These are phyloP conservation scores for Entomortierella lignicola DNA, from an alignment of 192 early-diverging fungal species.

Conservation along the genomic window DNA sequence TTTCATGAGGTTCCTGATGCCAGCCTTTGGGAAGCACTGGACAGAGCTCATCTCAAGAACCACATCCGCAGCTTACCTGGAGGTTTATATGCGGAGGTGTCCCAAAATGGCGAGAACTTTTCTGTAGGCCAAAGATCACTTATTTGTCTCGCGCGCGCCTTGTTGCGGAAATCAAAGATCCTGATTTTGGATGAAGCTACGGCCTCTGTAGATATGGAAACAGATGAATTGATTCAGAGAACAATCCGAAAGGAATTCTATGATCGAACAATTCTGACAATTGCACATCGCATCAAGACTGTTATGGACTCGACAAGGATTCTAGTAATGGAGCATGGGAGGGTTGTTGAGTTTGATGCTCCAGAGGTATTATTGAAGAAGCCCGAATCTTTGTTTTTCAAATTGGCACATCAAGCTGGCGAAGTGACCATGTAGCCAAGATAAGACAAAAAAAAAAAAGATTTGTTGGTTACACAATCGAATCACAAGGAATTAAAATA, in stretches of 20 bases:
- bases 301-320: constrained; percentile 88
- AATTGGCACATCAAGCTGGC: constrained; percentile 38
- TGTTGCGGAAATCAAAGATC: constrained; percentile 67
- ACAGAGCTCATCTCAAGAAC: constrained; percentile 73
- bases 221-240: constrained; percentile 85
- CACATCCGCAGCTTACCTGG: constrained; percentile 69
- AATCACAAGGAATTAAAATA: too few species aligned
- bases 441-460: constrained; percentile 29
- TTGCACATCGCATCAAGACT: constrained; percentile 68
- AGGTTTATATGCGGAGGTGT: constrained; percentile 73
- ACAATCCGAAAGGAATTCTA: constrained; percentile 83
- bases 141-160: constrained; percentile 73
- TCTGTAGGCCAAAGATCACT: constrained; percentile 82
- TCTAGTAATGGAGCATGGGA: constrained; percentile 64
- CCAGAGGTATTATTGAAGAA: constrained; percentile 61
- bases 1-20: constrained; percentile 18
- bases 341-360: constrained; percentile 60
- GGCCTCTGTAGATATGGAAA: constrained; percentile 80
- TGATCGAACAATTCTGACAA: constrained; percentile 70
- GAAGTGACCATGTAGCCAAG: constrained; percentile 59
- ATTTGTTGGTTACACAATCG: background rate
- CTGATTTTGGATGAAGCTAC: constrained; percentile 59
- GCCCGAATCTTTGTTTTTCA: constrained; percentile 29
- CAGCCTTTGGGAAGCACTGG: constrained; percentile 66
- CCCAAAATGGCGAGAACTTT: constrained; percentile 85